phyloP scores from a whole-genome alignment of 1,139 yeast species.

The Hansenula lynferdii region DNA sequence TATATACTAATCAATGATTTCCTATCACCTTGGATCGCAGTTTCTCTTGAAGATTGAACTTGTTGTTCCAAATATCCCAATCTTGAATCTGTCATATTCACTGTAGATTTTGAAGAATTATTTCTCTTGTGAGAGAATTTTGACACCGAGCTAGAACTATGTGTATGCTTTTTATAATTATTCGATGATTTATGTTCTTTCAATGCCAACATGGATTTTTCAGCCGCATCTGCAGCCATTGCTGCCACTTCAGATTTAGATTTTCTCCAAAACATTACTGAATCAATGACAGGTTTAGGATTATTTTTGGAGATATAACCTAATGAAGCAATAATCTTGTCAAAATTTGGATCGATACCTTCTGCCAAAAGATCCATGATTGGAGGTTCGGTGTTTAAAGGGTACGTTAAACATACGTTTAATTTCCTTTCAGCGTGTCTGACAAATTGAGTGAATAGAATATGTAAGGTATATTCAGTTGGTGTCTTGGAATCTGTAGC shows the following conservation, averaged over 20 bases:
- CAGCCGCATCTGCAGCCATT: slow-evolving; percentile 60
- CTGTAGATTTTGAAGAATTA: slow-evolving; percentile 30
- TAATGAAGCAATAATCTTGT: slow-evolving; percentile 74
- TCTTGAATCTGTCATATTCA: slow-evolving; percentile 21
- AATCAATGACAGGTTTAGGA: slow-evolving; percentile 95
- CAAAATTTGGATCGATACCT: slow-evolving; percentile 84
- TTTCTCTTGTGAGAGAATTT: slow-evolving; percentile 31
- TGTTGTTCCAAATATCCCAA: slow-evolving; percentile 32
- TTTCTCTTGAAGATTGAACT: slow-evolving; percentile 55
- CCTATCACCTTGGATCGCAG: slow-evolving; percentile 80
- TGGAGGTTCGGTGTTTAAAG: slow-evolving; percentile 73
- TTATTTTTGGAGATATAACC: slow-evolving; percentile 88
- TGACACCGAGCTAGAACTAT: slow-evolving; percentile 26
- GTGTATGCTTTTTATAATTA: slow-evolving; percentile 18
- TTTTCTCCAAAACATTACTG: slow-evolving; percentile 98
- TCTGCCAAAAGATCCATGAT: slow-evolving; percentile 78
- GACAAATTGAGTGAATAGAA: slow-evolving; percentile 91
- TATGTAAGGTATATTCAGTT: slow-evolving; percentile 91
- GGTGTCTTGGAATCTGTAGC: slow-evolving; percentile 75
- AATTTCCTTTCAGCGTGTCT: slow-evolving; percentile 88
- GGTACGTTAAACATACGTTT: slow-evolving; percentile 64
- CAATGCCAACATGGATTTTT: slow-evolving; percentile 26
- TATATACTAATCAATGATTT: slow-evolving; percentile 84
- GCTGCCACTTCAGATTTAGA: slow-evolving; percentile 83
- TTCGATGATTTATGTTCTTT: slow-evolving; percentile 18